Evolutionary conservation across 352 stramenopile genomes (phyloP), one percentile per base, ranked within the genome.

Genomic region (Halophytophthora polymorphica): DNA sequence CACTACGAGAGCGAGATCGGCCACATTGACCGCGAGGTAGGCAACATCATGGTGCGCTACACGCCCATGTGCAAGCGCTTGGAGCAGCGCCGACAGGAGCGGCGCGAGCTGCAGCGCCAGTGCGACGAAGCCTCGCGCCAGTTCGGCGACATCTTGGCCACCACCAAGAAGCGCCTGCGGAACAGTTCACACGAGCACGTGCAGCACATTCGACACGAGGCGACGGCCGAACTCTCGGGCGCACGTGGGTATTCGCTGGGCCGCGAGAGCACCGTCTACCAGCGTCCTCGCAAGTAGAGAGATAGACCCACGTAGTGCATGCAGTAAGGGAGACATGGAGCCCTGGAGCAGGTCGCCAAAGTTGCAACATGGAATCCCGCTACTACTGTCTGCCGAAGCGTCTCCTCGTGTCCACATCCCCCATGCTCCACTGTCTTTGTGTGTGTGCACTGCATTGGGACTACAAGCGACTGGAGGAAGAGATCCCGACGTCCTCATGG

Each of bases 21-120:
- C 3, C 64, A 83, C 35, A 85, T 88, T 28, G 77, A 88, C 37
- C 68, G 64, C 15, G 79, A 90, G 17, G 53, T 77, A n/a, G 64
- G 55, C 19, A 73, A 72, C 49, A 86, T 90, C 36, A 82, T 83
- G 66, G 74, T 72, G 28, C 54, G 70, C 33, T 90, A 90, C 63
- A 69, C 56, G 11, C 77, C 79, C 14, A 71, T 88, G 63, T 72
- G 66, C 37, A 73, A 70, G 42, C 77, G 77, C 3, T 71, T 90
- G 18, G 73, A 83, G 40, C 56, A 79, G 60, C 74, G 77, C 23
- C 61, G 58, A 15, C 58, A 70, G 33, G 77, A 90, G 41, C 71
- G 70, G 11, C 50, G 57, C 8, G 53, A 66, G 37, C 51, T 85
- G 22, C 66, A 86, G 21, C 58, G 57, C 7, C 79, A 90, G 14